Evolutionary conservation across 2,329 filamentous ascomycete genomes (phyloP).

Genomic region (Ophiosphaerella korrae): DNA sequence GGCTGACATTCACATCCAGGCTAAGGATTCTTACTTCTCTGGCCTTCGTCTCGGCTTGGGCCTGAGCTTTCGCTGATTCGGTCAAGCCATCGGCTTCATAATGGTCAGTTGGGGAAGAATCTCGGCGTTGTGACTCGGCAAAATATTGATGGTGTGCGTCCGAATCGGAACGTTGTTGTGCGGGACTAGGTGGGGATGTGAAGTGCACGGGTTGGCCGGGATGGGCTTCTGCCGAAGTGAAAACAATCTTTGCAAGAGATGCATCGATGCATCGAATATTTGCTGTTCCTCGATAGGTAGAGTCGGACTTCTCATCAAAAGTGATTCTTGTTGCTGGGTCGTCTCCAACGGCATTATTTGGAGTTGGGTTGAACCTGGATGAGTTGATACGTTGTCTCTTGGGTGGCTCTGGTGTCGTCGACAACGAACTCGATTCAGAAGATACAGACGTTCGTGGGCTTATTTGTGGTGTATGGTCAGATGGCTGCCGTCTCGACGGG

Average conservation of each 20-base stretch:
- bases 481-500: slow-evolving; percentile 5
- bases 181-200: slow-evolving; percentile 1
- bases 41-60: not conserved
- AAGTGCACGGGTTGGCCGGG: slow-evolving; percentile 19
- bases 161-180: not conserved
- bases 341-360: not conserved
- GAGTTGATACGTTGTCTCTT: slow-evolving; percentile 19
- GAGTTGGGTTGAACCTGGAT: not conserved
- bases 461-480: slow-evolving; percentile 14
- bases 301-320: not conserved
- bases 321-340: not conserved
- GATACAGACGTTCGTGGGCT: slow-evolving; percentile 19
- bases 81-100: not conserved
- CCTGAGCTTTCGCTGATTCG: slow-evolving; percentile 7
- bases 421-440: not conserved
- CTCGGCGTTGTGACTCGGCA: slow-evolving; percentile 9
- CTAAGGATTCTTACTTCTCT: not conserved
- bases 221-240: slow-evolving; percentile 8
- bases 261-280: not conserved
- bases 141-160: slow-evolving; percentile 11
- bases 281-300: not conserved
- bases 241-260: not conserved
- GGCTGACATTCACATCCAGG: not conserved
- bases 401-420: slow-evolving; percentile 6
- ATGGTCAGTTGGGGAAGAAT: slow-evolving; percentile 11